Percentiles rank a stretch among this genome's conserved stretches.
Conservation (phyloP, 164 flowering plant species). For the Kingdonia uniflora region DNA sequence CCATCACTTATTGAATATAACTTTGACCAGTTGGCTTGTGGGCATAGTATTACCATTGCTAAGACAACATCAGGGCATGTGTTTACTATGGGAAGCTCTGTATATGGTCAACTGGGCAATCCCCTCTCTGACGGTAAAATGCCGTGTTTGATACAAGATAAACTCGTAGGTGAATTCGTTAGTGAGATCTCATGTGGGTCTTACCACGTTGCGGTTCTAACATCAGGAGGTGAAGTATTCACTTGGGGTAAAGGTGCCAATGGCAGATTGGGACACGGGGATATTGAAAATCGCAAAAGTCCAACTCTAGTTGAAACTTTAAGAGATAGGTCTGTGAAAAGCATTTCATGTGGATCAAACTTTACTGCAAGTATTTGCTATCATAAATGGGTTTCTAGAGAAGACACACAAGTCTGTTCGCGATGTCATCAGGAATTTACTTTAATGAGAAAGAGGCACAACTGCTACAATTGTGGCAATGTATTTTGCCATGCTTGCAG, state of each 20-base stretch:
- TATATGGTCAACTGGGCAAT: constrained; percentile 23
- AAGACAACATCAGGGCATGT: constrained; percentile 25
- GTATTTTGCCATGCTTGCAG: constrained; percentile 25
- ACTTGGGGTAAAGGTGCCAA: constrained; percentile 27
- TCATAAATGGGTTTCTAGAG: constrained; percentile 24
- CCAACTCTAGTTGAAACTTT: constrained; percentile 19
- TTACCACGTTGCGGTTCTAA: constrained; percentile 19
- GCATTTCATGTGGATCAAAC: constrained; percentile 24
- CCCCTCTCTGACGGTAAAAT: constrained; percentile 21
- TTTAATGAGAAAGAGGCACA: constrained; percentile 22
- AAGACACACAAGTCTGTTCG: constrained; percentile 21
- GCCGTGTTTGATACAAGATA: constrained; percentile 19
- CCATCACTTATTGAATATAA: constrained; percentile 16
- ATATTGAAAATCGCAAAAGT: constrained; percentile 18
- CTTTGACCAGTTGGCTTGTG: constrained; percentile 20
- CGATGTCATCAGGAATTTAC: constrained; percentile 19
- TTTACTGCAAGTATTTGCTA: constrained; percentile 23
- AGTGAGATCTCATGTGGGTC: constrained; percentile 23
- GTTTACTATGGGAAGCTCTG: constrained; percentile 24
- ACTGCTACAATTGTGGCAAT: constrained; percentile 24
- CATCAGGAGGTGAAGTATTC: constrained; percentile 22
- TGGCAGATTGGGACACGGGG: constrained; percentile 28
- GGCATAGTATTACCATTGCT: constrained; percentile 19
- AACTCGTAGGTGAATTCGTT: constrained; percentile 13
- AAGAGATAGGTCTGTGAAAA: constrained; percentile 21